Conservation (phyloP, 2,329 filamentous ascomycete species). For the Calonectria pauciramosa region DNA sequence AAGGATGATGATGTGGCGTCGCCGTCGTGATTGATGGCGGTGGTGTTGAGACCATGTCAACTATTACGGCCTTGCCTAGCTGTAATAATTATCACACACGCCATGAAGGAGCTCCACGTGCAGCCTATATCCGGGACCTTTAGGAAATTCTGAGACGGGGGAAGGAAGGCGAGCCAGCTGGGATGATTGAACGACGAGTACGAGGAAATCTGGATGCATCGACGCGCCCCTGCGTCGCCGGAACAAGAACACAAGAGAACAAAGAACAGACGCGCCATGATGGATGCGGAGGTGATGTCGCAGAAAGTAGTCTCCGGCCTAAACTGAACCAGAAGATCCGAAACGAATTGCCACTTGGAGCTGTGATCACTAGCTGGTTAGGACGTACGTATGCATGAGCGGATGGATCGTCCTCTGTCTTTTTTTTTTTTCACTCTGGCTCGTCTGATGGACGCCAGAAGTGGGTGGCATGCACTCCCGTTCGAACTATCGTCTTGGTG, state of each 20-base stretch:
- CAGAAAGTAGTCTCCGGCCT: background rate
- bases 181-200: background rate
- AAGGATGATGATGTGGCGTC: constrained; percentile 8
- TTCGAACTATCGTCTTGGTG: constrained; percentile 9
- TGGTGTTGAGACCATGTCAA: constrained; percentile 7
- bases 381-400: constrained; percentile 1
- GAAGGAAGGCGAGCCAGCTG: background rate
- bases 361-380: background rate
- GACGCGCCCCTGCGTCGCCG: background rate
- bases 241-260: background rate
- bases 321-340: constrained; percentile 4
- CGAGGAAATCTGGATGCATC: background rate
- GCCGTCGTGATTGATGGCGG: constrained; percentile 5
- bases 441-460: background rate
- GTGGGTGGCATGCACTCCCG: constrained; percentile 11
- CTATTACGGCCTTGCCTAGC: background rate
- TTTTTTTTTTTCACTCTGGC: background rate
- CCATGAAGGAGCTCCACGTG: constrained; percentile 1
- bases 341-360: constrained; percentile 1
- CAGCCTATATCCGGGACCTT: background rate
- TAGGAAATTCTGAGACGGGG: background rate
- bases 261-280: constrained; percentile 4
- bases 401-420: background rate
- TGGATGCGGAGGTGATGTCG: constrained; percentile 11
- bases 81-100: constrained; percentile 7